These are phyloP conservation scores for Cucurbita argyrosperma DNA, from an alignment of 306 rosid genomes.

Conservation along the genomic window DNA sequence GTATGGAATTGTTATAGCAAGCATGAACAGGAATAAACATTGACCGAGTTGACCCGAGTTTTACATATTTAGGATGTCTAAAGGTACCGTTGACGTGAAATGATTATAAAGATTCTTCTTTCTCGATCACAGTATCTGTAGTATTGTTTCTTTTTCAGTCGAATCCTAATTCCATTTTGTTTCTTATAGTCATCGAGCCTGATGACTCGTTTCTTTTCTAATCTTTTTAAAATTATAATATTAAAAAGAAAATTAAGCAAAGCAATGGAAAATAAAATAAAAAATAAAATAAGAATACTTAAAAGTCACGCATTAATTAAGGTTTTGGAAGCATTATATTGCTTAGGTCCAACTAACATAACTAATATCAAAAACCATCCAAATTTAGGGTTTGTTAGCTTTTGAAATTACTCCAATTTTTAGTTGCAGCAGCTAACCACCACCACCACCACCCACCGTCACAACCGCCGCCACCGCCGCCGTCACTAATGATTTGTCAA, in stretches of 20 bases:
- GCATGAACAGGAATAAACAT: no score
- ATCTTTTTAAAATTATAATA: neutral
- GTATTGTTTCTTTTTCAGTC: no score
- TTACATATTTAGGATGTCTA: no score
- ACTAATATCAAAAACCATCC: neutral
- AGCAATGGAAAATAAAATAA: constrained; percentile 10
- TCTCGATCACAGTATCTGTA: no score
- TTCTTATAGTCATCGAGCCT: no score
- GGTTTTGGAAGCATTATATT: constrained; percentile 1
- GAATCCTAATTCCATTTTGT: no score
- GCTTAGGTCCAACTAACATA: constrained; percentile 30
- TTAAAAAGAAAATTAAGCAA: neutral
- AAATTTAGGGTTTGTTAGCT: neutral
- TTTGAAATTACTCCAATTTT: neutral
- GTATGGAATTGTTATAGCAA: no score
- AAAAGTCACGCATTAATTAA: constrained; percentile 31
- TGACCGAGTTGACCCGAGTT: no score
- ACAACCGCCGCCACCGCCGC: neutral
- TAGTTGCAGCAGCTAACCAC: neutral
- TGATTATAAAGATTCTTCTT: no score
- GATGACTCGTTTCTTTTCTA: no score
- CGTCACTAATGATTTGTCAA: neutral
- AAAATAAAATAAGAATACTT: constrained; percentile 10
- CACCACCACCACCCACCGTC: neutral
- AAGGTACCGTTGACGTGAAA: no score